Evolutionary conservation across 208 protist species (phyloP).

Genomic region (Angomonas deanei): DNA sequence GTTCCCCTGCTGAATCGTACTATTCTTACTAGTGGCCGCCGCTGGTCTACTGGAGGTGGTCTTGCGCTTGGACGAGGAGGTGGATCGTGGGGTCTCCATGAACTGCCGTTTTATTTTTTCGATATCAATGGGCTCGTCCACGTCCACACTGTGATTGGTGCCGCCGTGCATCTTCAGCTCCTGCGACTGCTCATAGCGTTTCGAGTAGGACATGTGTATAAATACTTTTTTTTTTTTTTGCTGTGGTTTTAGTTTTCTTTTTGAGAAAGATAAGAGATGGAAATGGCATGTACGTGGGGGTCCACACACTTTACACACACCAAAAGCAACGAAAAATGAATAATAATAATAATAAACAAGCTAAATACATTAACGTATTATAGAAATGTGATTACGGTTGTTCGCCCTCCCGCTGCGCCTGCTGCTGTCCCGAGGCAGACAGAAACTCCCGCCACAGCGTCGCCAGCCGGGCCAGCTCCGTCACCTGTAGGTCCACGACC

Average conservation of each 20-base stretch:
- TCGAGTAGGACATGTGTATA: neutral
- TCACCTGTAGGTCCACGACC: constrained; percentile 66
- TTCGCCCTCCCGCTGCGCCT: neutral
- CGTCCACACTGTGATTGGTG: neutral
- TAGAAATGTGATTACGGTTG: neutral
- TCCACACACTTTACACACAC: neutral
- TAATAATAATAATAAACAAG: too few relatives aligned
- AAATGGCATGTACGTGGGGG: neutral
- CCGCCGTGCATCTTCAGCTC: neutral
- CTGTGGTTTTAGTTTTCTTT: neutral
- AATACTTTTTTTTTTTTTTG: neutral
- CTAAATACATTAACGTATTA: too few relatives aligned
- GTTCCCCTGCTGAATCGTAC: neutral
- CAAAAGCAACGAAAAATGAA: neutral
- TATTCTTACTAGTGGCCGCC: too few relatives aligned
- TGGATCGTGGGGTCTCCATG: neutral
- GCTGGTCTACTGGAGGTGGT: too few relatives aligned
- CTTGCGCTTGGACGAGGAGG: neutral
- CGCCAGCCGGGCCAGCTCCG: constrained; percentile 64
- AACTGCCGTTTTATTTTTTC: neutral
- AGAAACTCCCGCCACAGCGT: constrained; percentile 61
- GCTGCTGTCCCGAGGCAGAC: neutral
- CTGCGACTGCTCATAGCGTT: neutral
- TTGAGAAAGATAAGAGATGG: neutral
- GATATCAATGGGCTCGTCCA: neutral